Evolutionary conservation across 1,284 basidiomycete genomes (phyloP).

Genomic region (Peniophora sp.): DNA sequence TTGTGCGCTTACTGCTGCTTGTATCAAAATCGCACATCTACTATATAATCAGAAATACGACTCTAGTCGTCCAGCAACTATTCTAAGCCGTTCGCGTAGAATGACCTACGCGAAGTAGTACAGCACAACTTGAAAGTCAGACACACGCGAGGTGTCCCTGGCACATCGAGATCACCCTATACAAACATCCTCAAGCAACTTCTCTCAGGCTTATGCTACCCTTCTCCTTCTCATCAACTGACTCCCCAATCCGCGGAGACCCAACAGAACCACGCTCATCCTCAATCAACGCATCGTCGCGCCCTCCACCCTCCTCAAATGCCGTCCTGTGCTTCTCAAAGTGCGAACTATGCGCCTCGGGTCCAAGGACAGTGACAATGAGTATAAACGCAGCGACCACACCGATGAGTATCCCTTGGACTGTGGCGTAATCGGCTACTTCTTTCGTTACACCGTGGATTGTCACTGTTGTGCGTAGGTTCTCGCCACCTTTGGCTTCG

Average conservation of each 20-base stretch:
- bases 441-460: conserved; percentile 32
- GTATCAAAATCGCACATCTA: too few relatives aligned
- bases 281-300: conserved; percentile 28
- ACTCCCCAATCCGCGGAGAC: not conserved
- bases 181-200: too few relatives aligned
- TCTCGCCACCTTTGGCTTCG: conserved; percentile 69
- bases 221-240: not conserved
- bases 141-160: too few relatives aligned
- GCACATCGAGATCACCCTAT: too few relatives aligned
- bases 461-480: conserved; percentile 46
- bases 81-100: too few relatives aligned
- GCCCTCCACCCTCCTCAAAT: conserved; percentile 65
- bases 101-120: too few relatives aligned
- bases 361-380: conserved; percentile 61
- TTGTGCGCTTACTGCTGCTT: too few relatives aligned
- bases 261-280: not conserved
- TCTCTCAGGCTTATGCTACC: too few relatives aligned
- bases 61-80: too few relatives aligned
- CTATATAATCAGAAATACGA: too few relatives aligned
- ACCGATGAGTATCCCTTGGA: conserved; percentile 86
- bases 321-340: conserved; percentile 81
- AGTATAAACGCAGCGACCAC: conserved; percentile 61
- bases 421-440: conserved; percentile 78
- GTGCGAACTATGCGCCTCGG: conserved; percentile 68
- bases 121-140: too few relatives aligned